These are phyloP conservation scores for Paraleonurus japonicus DNA, from an alignment of 257 asterid genomes.

Conservation along the genomic window DNA sequence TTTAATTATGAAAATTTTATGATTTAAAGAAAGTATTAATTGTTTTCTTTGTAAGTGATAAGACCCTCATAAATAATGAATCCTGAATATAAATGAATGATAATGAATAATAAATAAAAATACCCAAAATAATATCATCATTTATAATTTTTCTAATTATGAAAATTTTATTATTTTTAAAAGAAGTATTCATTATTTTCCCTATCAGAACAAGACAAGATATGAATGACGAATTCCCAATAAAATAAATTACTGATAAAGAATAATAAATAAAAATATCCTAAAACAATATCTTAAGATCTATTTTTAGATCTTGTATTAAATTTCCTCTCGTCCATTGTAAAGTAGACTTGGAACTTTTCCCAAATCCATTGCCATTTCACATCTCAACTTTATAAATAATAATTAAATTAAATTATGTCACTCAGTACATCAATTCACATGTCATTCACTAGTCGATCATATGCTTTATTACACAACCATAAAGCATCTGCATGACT, in stretches of 20 bases:
- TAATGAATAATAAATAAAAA: too few species aligned
- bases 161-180: too few species aligned
- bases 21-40: too few species aligned
- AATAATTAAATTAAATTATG: not conserved
- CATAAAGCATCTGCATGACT: conserved; percentile 12
- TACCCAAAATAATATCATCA: too few species aligned
- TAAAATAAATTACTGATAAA: not conserved
- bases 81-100: too few species aligned
- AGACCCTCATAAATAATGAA: too few species aligned
- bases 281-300: not conserved
- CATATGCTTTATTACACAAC: conserved; percentile 8
- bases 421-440: conserved; percentile 9
- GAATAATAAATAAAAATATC: not conserved
- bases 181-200: too few species aligned
- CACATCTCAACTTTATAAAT: not conserved
- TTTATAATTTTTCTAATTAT: too few species aligned
- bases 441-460: conserved; percentile 25
- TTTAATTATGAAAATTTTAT: too few species aligned
- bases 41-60: too few species aligned
- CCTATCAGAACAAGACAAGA: not conserved
- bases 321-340: not conserved
- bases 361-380: not conserved
- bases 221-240: not conserved
- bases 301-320: not conserved
- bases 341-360: not conserved